Percentiles rank a stretch among this genome's conserved stretches.
Evolutionary conservation across 1,139 yeast species (phyloP).

Genomic region (Pichia sp.): DNA sequence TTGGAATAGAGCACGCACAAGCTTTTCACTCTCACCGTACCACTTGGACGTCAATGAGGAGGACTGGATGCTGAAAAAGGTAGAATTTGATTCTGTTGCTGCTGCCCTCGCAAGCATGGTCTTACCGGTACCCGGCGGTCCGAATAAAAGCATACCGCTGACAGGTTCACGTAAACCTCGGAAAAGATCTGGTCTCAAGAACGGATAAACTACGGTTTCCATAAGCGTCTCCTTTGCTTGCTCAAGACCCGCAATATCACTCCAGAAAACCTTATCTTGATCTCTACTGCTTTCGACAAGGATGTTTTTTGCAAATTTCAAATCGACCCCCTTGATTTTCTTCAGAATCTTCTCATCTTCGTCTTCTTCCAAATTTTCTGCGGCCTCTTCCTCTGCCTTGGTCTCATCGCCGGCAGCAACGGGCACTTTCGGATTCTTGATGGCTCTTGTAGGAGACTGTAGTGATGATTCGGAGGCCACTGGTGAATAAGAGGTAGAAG

Average conservation of each 20-base stretch:
- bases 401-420: neutral
- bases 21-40: constrained; percentile 90
- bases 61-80: constrained; percentile 89
- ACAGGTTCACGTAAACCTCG: constrained; percentile 93
- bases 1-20: constrained; percentile 82
- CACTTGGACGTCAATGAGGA: constrained; percentile 89
- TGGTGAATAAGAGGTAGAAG: neutral
- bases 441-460: constrained; percentile 1
- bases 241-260: constrained; percentile 91
- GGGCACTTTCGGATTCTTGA: neutral
- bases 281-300: constrained; percentile 86
- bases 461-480: neutral
- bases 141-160: constrained; percentile 90
- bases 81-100: constrained; percentile 92
- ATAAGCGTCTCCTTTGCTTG: constrained; percentile 84
- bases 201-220: constrained; percentile 96
- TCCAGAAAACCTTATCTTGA: constrained; percentile 97
- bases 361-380: constrained; percentile 18
- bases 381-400: neutral
- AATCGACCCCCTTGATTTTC: constrained; percentile 47
- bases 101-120: constrained; percentile 98
- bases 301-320: constrained; percentile 55
- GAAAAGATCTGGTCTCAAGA: constrained; percentile 87
- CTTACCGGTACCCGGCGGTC: constrained; percentile 98
- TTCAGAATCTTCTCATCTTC: constrained; percentile 52